These are phyloP conservation scores for Trifolium pratense DNA, from an alignment of 306 rosid genomes.

Conservation along the genomic window DNA sequence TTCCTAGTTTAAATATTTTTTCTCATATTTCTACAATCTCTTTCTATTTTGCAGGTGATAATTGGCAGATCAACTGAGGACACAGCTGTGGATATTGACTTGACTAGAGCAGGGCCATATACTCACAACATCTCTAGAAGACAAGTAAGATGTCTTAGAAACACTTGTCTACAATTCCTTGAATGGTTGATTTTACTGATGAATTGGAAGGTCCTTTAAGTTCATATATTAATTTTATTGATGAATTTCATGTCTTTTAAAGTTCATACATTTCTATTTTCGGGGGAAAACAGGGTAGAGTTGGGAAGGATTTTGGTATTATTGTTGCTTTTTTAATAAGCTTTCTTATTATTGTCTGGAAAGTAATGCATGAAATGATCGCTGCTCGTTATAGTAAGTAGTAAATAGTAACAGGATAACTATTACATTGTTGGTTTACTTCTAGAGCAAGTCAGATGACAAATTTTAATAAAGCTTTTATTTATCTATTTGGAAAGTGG, in stretches of 20 bases:
- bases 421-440: slow-evolving; percentile 22
- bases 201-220: slow-evolving; percentile 24
- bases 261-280: slow-evolving; percentile 11
- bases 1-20: slow-evolving; percentile 36
- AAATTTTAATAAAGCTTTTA: not conserved
- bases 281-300: not conserved
- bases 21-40: slow-evolving; percentile 35
- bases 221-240: slow-evolving; percentile 35
- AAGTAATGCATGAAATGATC: slow-evolving; percentile 26
- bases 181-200: slow-evolving; percentile 39
- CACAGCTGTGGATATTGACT: slow-evolving; percentile 74
- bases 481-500: slow-evolving; percentile 24
- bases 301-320: not conserved
- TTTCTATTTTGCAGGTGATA: slow-evolving; percentile 61
- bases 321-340: too few species aligned
- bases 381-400: not conserved
- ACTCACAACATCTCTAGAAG: slow-evolving; percentile 80
- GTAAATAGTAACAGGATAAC: not conserved
- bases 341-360: slow-evolving; percentile 6
- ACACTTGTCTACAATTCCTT: slow-evolving; percentile 23
- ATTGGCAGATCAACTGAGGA: slow-evolving; percentile 82
- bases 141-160: slow-evolving; percentile 65
- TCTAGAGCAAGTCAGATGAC: slow-evolving; percentile 28
- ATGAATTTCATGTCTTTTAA: slow-evolving; percentile 22
- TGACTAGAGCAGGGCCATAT: slow-evolving; percentile 64